Conservation (phyloP, 2,329 filamentous ascomycete genomes). For the Orbilia oligospora region DNA sequence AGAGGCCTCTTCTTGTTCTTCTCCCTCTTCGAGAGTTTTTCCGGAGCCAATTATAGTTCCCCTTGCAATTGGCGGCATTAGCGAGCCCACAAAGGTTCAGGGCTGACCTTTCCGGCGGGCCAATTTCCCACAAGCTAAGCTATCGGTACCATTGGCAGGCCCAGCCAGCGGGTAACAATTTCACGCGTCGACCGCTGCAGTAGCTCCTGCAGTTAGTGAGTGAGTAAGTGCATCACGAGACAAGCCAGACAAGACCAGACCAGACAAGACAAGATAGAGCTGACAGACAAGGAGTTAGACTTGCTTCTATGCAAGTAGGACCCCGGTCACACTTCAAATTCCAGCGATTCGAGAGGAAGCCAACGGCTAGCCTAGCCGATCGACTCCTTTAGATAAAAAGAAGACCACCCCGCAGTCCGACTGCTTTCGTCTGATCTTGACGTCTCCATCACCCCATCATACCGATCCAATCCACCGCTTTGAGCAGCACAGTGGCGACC, state of each 20-base stretch:
- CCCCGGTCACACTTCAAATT: slow-evolving; percentile 28
- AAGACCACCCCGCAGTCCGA: slow-evolving; percentile 37
- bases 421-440: slow-evolving; percentile 32
- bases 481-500: background rate
- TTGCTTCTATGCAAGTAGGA: background rate
- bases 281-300: background rate
- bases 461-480: background rate
- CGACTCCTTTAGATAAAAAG: slow-evolving; percentile 18
- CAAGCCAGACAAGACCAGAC: slow-evolving; percentile 16
- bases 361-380: slow-evolving; percentile 46
- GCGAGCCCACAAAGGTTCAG: slow-evolving; percentile 40
- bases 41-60: slow-evolving; percentile 23
- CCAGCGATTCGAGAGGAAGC: slow-evolving; percentile 9
- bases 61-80: slow-evolving; percentile 25
- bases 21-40: slow-evolving; percentile 17
- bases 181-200: slow-evolving; percentile 40
- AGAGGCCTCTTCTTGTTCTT: too few relatives aligned
- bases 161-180: slow-evolving; percentile 14
- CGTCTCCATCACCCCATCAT: slow-evolving; percentile 33
- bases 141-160: slow-evolving; percentile 17
- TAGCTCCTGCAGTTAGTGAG: too few relatives aligned
- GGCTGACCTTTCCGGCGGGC: slow-evolving; percentile 23
- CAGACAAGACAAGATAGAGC: background rate
- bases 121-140: slow-evolving; percentile 19
- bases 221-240: slow-evolving; percentile 52